Percentiles rank a stretch among this genome's conserved stretches.
Evolutionary conservation across 2,329 filamentous ascomycete species (phyloP).

Genomic region (Canariomyces notabilis): DNA sequence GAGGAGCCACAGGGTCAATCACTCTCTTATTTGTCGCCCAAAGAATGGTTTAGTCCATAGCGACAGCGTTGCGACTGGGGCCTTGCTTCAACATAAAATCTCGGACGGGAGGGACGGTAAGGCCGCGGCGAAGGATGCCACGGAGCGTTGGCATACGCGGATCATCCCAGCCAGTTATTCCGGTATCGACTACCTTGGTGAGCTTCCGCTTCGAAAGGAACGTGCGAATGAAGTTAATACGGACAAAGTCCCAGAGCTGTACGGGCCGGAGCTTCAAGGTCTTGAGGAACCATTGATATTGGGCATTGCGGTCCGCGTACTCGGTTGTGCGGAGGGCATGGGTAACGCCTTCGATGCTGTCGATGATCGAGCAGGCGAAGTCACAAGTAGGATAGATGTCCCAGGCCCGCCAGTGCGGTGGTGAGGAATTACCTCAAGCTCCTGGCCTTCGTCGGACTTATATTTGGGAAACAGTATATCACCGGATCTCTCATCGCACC

Average conservation of each 20-base stretch:
- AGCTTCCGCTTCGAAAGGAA: slow-evolving; percentile 7
- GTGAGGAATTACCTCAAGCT: neutral
- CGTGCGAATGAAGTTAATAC: slow-evolving; percentile 6
- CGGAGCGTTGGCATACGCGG: slow-evolving; percentile 5
- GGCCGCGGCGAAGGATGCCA: slow-evolving; percentile 53
- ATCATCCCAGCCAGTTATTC: slow-evolving; percentile 8
- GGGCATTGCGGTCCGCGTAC: slow-evolving; percentile 5
- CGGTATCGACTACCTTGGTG: slow-evolving; percentile 3
- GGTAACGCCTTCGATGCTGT: slow-evolving; percentile 8
- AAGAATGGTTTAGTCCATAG: slow-evolving; percentile 73
- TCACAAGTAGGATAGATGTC: slow-evolving; percentile 7
- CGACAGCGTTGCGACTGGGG: slow-evolving; percentile 74
- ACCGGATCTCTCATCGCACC: slow-evolving; percentile 8
- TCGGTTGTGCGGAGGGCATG: slow-evolving; percentile 6
- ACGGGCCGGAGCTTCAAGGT: slow-evolving; percentile 1
- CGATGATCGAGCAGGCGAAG: too few relatives aligned
- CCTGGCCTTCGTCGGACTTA: neutral
- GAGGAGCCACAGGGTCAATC: slow-evolving; percentile 68
- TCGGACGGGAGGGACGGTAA: slow-evolving; percentile 72
- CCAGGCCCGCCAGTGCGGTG: slow-evolving; percentile 2
- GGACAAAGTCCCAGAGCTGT: slow-evolving; percentile 9
- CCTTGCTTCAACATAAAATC: slow-evolving; percentile 82
- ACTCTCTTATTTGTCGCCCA: slow-evolving; percentile 65
- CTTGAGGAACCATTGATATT: slow-evolving; percentile 6
- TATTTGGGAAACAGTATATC: slow-evolving; percentile 3